phyloP scores from a whole-genome alignment of 768 basidiomycete genomes.

The Xerocomus spinulosus region DNA sequence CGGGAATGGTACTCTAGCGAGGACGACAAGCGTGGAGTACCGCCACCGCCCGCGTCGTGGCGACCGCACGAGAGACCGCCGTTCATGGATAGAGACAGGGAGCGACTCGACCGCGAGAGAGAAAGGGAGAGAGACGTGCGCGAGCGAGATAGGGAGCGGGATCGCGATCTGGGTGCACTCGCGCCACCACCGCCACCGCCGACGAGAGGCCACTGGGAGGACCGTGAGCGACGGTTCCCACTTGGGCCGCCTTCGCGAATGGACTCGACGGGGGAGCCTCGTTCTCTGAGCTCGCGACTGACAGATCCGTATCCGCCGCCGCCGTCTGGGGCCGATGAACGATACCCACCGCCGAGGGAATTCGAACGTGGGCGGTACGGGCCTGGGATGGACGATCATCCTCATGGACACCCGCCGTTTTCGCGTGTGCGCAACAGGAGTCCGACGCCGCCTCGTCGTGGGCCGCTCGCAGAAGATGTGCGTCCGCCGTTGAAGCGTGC shows the following conservation, averaged over 20 bases:
- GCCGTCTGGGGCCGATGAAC: background rate
- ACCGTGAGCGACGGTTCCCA: conserved; percentile 36
- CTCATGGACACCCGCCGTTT: conserved; percentile 23
- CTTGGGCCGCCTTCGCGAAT: conserved; percentile 22
- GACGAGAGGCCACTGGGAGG: conserved; percentile 35
- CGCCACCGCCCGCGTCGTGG: conserved; percentile 14
- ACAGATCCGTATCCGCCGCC: conserved; percentile 23
- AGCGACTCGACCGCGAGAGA: conserved; percentile 38
- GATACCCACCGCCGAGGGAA: no score
- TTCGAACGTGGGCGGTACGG: conserved; percentile 30
- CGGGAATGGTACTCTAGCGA: conserved; percentile 34
- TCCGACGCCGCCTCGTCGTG: conserved; percentile 36
- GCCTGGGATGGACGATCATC: conserved; percentile 15
- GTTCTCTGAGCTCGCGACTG: conserved; percentile 27
- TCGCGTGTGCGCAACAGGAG: conserved; percentile 45
- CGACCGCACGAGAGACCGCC: conserved; percentile 34
- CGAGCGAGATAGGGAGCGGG: conserved; percentile 39
- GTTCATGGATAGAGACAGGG: conserved; percentile 31
- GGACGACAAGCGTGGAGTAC: conserved; percentile 38
- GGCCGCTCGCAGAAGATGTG: conserved; percentile 31
- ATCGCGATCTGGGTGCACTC: conserved; percentile 8
- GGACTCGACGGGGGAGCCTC: conserved; percentile 12
- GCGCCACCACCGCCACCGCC: conserved; percentile 22
- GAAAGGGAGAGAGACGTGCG: conserved; percentile 24
- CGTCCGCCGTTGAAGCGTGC: conserved; percentile 44